Evolutionary conservation across 2,329 filamentous ascomycete species (phyloP), one percentile per base, ranked within the genome.

Genomic region (Aspergillus thermomutatus): DNA sequence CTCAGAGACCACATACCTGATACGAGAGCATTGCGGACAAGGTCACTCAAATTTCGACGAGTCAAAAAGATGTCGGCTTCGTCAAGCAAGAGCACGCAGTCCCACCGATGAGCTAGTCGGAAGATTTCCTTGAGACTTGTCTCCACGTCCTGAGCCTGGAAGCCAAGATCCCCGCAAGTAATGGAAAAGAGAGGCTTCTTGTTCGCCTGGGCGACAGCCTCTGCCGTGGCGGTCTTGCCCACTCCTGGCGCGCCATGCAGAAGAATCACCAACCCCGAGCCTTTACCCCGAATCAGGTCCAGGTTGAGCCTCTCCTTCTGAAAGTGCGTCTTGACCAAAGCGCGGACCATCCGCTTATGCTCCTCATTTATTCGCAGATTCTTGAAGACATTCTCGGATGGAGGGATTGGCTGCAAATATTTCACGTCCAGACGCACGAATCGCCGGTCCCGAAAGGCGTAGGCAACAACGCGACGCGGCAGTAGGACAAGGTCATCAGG

Each of bases 151-250:
- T 69, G 60, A 0, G 79, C 74, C 0, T 72, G 75, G n/a, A 76
- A 64, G 14, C 78, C 76, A 0, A 80, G 72, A 55, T 82, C 79
- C 48, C 80, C 80, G 10, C 79, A 81, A 0, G 50, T 52, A 17
- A 52, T 41, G 25, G n/a, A 23, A 17, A 43, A 52, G n/a, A 52
- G 23, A 6, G 50, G 50, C 50, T 52, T 52, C 11, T 52, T 25
- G n/a, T 21, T 25, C 8, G 27, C 23, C 50, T 52, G 21, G 6
- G 50, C 50, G 3, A 52, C 40, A 28, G 21, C 37, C 40, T 52
- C 50, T n/a, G 50, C 50, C 10, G 50, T 52, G 50, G 37, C n/a
- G 1, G 50, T 52, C 27, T 52, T 52, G 37, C 50, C 50, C 9
- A 41, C 37, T 19, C 50, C 50, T 8, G 50, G 50, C n/a, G 31